A percentile compares a stretch with the other conserved stretches of the same genome.
Evolutionary conservation across 164 flowering plant genomes (phyloP).

Genomic region (Vitis amurensis): DNA sequence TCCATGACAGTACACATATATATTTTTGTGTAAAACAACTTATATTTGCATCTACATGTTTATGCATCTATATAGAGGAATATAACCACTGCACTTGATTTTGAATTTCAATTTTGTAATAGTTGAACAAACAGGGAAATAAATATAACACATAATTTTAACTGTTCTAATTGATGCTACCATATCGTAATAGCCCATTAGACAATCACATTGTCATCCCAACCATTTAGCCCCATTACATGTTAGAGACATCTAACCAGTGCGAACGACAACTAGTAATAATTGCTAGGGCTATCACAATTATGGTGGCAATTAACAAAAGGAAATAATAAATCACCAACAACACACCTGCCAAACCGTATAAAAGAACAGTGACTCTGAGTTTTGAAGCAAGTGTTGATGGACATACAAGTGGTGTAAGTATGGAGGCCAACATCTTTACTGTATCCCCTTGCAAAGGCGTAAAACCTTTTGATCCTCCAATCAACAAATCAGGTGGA

Average conservation of each 20-base stretch:
- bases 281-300: neutral
- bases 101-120: neutral
- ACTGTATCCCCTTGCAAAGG: slow-evolving; percentile 71
- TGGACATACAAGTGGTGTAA: slow-evolving; percentile 75
- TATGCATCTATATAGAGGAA: neutral
- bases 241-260: neutral
- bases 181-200: neutral
- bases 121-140: neutral
- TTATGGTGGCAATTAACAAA: neutral
- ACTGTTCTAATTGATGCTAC: neutral
- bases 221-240: neutral
- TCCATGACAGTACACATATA: neutral
- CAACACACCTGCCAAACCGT: slow-evolving; percentile 73
- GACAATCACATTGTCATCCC: neutral
- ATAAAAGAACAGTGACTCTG: slow-evolving; percentile 67
- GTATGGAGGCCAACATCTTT: slow-evolving; percentile 60
- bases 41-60: no score
- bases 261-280: neutral
- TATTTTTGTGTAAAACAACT: no score
- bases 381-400: slow-evolving; percentile 81
- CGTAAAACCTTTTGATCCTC: slow-evolving; percentile 25
- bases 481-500: slow-evolving; percentile 63
- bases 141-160: no score
- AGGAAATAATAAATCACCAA: neutral
- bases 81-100: neutral